Evolutionary conservation across 768 basidiomycete species (phyloP), one percentile per base, ranked within the genome.

Genomic region (Leccinum olivaceopallidum): DNA sequence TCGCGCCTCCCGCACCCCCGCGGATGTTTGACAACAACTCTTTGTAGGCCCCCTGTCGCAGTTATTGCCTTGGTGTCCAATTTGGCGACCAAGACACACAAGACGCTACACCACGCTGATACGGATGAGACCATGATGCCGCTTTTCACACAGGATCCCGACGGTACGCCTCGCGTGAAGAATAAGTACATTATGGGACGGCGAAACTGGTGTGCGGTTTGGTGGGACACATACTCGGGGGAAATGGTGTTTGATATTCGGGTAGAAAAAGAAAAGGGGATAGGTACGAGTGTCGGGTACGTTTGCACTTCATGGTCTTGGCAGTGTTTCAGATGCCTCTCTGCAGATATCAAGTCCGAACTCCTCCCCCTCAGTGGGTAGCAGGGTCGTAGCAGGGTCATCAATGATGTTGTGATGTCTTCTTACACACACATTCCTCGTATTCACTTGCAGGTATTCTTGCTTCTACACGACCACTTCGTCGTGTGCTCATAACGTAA

Each of bases 91-190:
- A 94, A 95, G 73, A 83, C 80, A 6, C 96, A 99, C 74, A 87
- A 85, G 73, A 95, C 95, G 1, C 76, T 99, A 66, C 95, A 95
- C 68, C 75, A 86, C 63, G 78, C 79, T 13, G 78, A 88, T 16
- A 98, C 96, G 0, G 96, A 97, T 66, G 95, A 98, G 72, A 81
- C 75, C 12, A 96, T 92, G 92, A 71, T 91, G 36, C 91, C 93
- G 3, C 65, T 96, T 8, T 97, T 97, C 73, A 69, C 77, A 9
- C 79, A 78, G 13, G 94, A 95, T 47, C 84, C 95, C 1, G 85
- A 92, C 64, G 95, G 94, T 0, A 78, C 81, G 32, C 61, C 80
- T n/a, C 83, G 89, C 39, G 16, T 28, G 3, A 92, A 92, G 71
- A 85, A 87, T 58, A 90, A 86, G 67, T 87, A 82, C 67, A 87